Evolutionary conservation across 2,329 filamentous ascomycete genomes (phyloP).

Genomic region (Aspergillus thermomutatus): DNA sequence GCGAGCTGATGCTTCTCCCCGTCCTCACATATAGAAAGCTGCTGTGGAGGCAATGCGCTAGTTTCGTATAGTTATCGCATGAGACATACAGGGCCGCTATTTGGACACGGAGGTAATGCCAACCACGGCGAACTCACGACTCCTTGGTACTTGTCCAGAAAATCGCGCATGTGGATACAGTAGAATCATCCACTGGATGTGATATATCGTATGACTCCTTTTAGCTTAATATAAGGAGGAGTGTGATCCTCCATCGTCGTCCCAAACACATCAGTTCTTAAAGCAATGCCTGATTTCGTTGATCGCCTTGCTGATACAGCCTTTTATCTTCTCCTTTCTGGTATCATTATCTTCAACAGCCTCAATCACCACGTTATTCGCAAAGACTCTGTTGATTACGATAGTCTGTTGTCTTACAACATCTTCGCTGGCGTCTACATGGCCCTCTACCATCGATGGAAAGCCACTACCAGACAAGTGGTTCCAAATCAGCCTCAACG

Average conservation of each 20-base stretch:
- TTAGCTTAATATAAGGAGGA: not conserved
- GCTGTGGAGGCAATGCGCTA: too few species aligned
- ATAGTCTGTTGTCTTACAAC: slow-evolving; percentile 1
- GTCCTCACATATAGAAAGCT: too few species aligned
- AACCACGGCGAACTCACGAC: too few species aligned
- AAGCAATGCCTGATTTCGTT: not conserved
- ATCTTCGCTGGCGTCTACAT: not conserved
- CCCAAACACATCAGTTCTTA: not conserved
- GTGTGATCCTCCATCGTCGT: not conserved
- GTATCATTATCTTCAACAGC: not conserved
- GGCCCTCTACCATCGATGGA: slow-evolving; percentile 1
- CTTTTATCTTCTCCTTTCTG: too few species aligned
- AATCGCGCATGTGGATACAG: not conserved
- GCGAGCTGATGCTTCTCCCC: too few species aligned
- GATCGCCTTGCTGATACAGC: too few species aligned
- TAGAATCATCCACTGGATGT: not conserved
- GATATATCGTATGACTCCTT: not conserved
- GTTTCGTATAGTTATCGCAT: too few species aligned
- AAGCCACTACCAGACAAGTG: not conserved
- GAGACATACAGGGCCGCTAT: too few species aligned
- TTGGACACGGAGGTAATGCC: too few species aligned
- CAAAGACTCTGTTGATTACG: not conserved
- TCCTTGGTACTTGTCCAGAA: not conserved
- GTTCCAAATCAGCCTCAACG: not conserved
- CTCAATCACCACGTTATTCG: not conserved